These are phyloP conservation scores for Russula virescens DNA, from an alignment of 768 basidiomycete species.

Conservation along the genomic window DNA sequence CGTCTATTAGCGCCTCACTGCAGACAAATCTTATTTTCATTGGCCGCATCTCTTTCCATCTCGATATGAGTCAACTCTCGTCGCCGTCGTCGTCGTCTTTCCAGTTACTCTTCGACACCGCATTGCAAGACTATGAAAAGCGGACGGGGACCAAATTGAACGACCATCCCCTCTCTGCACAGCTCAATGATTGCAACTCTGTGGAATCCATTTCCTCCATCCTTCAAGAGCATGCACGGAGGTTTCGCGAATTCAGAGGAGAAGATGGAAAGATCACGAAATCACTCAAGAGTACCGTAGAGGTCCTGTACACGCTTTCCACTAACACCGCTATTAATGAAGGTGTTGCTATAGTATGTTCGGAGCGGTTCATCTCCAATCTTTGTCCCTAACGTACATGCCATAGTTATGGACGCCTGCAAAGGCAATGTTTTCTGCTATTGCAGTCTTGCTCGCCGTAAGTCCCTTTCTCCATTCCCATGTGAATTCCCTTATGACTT, in stretches of 20 bases:
- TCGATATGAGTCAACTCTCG: neutral
- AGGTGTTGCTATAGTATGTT: neutral
- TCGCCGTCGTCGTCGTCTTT: neutral
- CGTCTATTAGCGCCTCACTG: too few species aligned
- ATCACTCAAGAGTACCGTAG: neutral
- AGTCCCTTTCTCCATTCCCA: neutral
- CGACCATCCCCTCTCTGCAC: neutral
- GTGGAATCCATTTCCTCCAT: neutral
- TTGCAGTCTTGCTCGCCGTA: neutral
- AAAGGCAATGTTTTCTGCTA: neutral
- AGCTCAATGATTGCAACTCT: neutral
- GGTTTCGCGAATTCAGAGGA: neutral
- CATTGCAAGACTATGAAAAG: neutral
- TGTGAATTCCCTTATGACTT: too few species aligned
- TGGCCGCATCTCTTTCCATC: too few species aligned
- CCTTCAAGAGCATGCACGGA: neutral
- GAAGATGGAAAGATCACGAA: neutral
- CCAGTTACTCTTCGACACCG: neutral
- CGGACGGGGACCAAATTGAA: neutral
- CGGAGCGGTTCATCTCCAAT: neutral
- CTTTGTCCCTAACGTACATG: neutral
- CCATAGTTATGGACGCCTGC: neutral
- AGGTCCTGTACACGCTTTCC: neutral
- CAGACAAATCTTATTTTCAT: too few species aligned
- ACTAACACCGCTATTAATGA: neutral